Conservation (phyloP, 108 stramenopile species). For the Parmales sp. region DNA sequence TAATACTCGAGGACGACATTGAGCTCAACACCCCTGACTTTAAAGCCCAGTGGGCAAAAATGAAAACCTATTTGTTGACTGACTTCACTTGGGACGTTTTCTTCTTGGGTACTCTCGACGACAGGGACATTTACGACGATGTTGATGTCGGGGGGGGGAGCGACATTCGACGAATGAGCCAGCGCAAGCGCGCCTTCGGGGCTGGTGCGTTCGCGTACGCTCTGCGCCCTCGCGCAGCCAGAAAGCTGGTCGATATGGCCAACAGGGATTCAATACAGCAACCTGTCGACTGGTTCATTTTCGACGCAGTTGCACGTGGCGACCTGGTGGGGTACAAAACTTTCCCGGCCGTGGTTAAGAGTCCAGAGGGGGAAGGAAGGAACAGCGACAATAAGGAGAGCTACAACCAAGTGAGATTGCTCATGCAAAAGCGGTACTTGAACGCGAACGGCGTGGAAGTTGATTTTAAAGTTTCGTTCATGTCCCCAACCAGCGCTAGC, state of each 20-base stretch:
- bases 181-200: background rate
- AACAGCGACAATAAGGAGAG: background rate
- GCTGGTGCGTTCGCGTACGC: background rate
- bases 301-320: background rate
- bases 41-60: background rate
- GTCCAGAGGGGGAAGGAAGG: background rate
- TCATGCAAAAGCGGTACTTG: background rate
- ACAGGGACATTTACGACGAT: constrained; percentile 3
- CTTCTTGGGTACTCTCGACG: background rate
- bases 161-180: background rate
- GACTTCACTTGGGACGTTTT: background rate
- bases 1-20: background rate
- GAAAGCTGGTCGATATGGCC: background rate
- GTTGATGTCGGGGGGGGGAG: background rate
- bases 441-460: background rate
- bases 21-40: background rate
- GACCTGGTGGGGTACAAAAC: background rate
- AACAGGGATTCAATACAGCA: background rate
- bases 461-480: background rate
- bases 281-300: constrained; percentile 7
- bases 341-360: background rate
- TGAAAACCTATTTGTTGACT: background rate
- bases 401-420: background rate
- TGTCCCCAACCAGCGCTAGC: background rate
- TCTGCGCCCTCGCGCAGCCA: background rate